These are phyloP conservation scores for Panicum miliaceum DNA, from an alignment of 176 grass and related monocot species.

Conservation along the genomic window DNA sequence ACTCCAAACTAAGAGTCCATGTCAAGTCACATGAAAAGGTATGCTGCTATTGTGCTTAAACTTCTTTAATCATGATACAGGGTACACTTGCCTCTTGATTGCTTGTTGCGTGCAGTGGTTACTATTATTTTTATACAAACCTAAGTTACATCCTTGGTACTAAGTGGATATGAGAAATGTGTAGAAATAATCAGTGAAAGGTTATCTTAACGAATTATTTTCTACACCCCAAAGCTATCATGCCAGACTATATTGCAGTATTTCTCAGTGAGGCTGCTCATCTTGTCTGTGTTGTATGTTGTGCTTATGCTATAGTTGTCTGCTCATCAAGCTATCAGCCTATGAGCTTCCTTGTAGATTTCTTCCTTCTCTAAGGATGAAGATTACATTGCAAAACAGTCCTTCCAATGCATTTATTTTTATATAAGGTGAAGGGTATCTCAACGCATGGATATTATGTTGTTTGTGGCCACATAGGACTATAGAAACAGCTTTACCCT, in stretches of 20 bases:
- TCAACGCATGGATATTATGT: neutral
- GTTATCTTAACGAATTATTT: neutral
- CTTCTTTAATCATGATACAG: slow-evolving; percentile 12
- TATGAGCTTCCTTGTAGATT: neutral
- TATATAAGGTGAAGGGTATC: neutral
- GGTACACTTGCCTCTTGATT: neutral
- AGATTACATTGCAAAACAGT: neutral
- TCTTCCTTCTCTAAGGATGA: slow-evolving; percentile 1
- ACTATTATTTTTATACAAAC: slow-evolving; percentile 1
- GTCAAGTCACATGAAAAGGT: slow-evolving; percentile 88
- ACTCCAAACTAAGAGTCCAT: slow-evolving; percentile 81
- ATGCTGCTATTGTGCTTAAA: slow-evolving; percentile 3
- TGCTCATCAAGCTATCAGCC: neutral
- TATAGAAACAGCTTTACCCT: neutral
- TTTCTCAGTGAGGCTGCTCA: neutral
- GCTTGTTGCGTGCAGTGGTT: neutral
- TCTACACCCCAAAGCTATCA: neutral
- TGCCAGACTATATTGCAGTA: neutral
- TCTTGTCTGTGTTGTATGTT: slow-evolving; percentile 4
- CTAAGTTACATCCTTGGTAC: slow-evolving; percentile 2
- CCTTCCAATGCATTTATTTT: neutral
- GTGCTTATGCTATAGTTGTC: neutral
- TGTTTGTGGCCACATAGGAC: neutral
- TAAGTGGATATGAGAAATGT: neutral
- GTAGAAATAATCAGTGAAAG: slow-evolving; percentile 17